These are phyloP conservation scores for Aureococcus anophagefferens DNA, from an alignment of 108 stramenopile species.

Conservation along the genomic window DNA sequence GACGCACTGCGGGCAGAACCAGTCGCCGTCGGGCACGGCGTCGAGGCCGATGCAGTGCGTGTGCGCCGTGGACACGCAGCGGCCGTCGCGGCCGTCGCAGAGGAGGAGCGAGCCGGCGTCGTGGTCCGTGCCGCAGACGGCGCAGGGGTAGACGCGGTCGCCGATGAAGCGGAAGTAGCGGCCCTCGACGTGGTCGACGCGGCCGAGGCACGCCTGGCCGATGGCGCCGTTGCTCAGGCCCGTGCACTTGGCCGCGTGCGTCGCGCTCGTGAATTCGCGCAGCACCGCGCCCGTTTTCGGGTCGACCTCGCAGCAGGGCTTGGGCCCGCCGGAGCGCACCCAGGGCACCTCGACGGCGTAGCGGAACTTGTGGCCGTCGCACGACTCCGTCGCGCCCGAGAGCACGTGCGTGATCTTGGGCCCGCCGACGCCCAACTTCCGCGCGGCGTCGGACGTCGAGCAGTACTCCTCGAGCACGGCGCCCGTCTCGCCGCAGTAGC, in stretches of 20 bases:
- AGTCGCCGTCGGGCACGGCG: neutral
- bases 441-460: neutral
- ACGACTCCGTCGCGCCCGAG: neutral
- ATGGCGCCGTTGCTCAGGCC: neutral
- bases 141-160: neutral
- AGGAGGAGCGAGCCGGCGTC: neutral
- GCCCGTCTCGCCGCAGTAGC: neutral
- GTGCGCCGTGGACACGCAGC: neutral
- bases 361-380: neutral
- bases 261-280: neutral
- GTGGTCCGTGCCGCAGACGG: neutral
- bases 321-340: neutral
- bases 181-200: neutral
- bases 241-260: neutral
- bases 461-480: neutral
- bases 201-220: neutral
- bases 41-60: neutral
- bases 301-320: neutral
- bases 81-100: neutral
- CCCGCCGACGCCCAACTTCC: neutral
- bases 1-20: neutral
- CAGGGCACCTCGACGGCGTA: neutral
- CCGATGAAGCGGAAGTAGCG: neutral
- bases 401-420: neutral
- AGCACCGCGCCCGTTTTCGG: neutral